Base-by-base conservation (phyloP, 1,284 basidiomycete species). In the Trametes pubescens region DNA sequence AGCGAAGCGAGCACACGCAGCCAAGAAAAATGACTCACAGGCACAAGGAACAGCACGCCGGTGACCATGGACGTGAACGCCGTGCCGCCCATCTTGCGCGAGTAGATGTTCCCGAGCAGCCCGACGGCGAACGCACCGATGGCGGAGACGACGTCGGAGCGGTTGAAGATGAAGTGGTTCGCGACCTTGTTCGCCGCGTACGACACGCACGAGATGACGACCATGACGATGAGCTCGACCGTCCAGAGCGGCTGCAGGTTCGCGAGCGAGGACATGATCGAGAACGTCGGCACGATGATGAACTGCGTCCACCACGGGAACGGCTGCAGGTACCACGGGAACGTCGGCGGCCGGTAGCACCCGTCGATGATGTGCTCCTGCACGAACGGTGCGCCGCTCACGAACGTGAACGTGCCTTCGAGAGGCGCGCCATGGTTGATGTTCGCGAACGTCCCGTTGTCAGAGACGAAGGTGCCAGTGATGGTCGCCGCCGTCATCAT, bases 11-110 rank as follows among this genome's bases (percentile, higher is more conserved):
- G 44, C 78, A 26, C 29, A 32, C 8, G 29, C 14, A 8, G n/a
- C n/a, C n/a, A n/a, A n/a, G 9, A 21, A 24, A 13, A 24, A 16
- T 48, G 47, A 73, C 91, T 75, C 71, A 93, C 90, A 18, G 92
- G 93, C 38, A 95, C 91, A 65, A 95, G 79, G 79, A 95, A 94
- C 68, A 94, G 77, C 16, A 95, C 92, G 56, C 93, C 94, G 4
- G 92, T 91, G 34, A 94, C 92, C 92, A 94, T 95, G 5, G 90
- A 90, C 6, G 93, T 94, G 77, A 95, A 95, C 26, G 94, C 93
- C 4, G 93, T 95, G 11, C 94, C 94, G n/a, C 90, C 87, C 84
- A 94, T 92, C 72, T 88, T 86, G 60, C 93, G 82, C 61, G 93
- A 94, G 75, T 95, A 95, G 1, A 91, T 77, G 72, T 95, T 95